These are phyloP conservation scores for Millerago galiae DNA, from an alignment of 805 yeast genomes.

Conservation along the genomic window DNA sequence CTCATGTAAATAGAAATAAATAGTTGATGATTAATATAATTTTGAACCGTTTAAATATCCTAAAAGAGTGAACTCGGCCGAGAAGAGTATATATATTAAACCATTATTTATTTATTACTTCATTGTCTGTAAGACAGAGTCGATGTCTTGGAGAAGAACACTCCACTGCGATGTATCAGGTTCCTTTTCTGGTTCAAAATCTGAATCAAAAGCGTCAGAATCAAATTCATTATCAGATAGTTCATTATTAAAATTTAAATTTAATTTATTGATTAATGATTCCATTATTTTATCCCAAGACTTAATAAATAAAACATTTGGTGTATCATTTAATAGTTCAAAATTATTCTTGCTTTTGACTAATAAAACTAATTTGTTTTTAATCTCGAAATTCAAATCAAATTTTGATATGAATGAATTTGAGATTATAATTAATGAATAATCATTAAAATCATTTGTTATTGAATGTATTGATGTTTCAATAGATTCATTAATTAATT, in stretches of 20 bases:
- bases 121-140: slow-evolving; percentile 17
- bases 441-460: not conserved
- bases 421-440: slow-evolving; percentile 13
- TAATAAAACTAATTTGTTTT: slow-evolving; percentile 13
- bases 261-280: slow-evolving; percentile 12
- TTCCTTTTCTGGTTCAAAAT: slow-evolving; percentile 2
- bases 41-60: not conserved
- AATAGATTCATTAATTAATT: not conserved
- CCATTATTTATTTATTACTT: not conserved
- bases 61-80: no score
- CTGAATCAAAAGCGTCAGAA: slow-evolving; percentile 6
- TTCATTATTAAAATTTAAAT: slow-evolving; percentile 8
- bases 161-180: slow-evolving; percentile 13
- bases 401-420: slow-evolving; percentile 4
- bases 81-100: no score
- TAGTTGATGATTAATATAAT: no score
- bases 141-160: slow-evolving; percentile 18
- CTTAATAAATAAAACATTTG: no score
- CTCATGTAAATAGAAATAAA: not conserved
- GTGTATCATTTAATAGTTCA: no score
- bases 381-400: slow-evolving; percentile 5
- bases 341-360: not conserved
- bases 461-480: not conserved
- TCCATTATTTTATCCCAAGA: slow-evolving; percentile 24
- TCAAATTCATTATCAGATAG: slow-evolving; percentile 6